These are phyloP conservation scores for Cyclostephanos invisitatus DNA, from an alignment of 108 stramenopile genomes.

Conservation along the genomic window DNA sequence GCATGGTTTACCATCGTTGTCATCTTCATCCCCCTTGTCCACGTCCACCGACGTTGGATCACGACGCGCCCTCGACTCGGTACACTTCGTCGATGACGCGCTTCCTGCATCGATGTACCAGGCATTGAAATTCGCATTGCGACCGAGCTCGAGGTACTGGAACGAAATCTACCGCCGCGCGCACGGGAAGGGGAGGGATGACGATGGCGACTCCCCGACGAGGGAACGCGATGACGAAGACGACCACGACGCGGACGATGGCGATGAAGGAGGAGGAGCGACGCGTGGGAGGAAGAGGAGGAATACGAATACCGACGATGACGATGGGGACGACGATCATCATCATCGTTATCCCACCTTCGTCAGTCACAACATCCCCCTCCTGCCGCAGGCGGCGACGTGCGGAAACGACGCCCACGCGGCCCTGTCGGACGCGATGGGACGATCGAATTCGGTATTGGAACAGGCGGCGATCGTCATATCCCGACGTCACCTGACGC, in stretches of 20 bases:
- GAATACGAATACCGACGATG: too few species aligned
- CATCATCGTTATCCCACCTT: slow-evolving; percentile 2
- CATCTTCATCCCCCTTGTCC: too few species aligned
- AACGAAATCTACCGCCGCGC: slow-evolving; percentile 28
- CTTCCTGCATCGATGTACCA: slow-evolving; percentile 33
- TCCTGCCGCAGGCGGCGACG: background rate
- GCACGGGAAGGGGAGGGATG: background rate
- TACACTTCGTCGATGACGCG: slow-evolving; percentile 28
- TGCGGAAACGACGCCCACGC: background rate
- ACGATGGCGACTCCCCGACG: background rate
- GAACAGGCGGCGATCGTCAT: slow-evolving; percentile 49
- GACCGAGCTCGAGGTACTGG: slow-evolving; percentile 41
- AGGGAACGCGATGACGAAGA: background rate
- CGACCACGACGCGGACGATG: background rate
- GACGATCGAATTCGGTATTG: slow-evolving; percentile 29
- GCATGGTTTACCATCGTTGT: too few species aligned
- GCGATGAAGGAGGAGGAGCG: background rate
- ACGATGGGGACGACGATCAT: too few species aligned
- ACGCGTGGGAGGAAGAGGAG: background rate
- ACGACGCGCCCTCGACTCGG: too few species aligned
- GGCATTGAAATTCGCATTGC: slow-evolving; percentile 30
- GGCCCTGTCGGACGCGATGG: background rate
- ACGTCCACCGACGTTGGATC: background rate
- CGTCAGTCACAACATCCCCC: slow-evolving; percentile 44
- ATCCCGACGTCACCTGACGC: slow-evolving; percentile 11